Percentiles rank a stretch among this genome's conserved stretches.
Conservation (phyloP, 2,329 filamentous ascomycete genomes). For the Fusarium temperatum region DNA sequence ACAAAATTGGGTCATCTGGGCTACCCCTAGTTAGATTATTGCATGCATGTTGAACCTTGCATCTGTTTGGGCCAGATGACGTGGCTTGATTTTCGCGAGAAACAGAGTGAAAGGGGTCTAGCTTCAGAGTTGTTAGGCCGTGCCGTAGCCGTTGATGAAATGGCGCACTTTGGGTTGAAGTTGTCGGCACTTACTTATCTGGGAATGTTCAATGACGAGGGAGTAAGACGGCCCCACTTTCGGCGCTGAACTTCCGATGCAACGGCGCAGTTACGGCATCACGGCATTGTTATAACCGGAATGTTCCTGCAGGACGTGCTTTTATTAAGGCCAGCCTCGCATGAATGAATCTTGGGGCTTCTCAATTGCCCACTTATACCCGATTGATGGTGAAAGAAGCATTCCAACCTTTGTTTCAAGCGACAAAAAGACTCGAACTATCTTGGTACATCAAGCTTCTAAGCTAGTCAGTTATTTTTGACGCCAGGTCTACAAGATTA, state of each 20-base stretch:
- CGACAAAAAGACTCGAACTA: background rate
- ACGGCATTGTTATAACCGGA: background rate
- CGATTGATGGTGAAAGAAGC: background rate
- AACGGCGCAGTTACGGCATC: background rate
- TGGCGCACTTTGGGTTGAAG: background rate
- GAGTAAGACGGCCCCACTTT: background rate
- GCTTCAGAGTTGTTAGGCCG: background rate
- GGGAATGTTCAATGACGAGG: background rate
- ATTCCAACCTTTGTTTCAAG: too few relatives aligned
- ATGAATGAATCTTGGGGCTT: too few relatives aligned
- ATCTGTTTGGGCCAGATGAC: background rate
- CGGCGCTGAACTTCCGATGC: background rate
- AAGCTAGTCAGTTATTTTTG: background rate
- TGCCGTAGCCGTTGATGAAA: background rate
- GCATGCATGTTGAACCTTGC: background rate
- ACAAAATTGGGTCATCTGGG: background rate
- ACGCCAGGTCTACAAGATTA: too few relatives aligned
- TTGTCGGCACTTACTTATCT: background rate
- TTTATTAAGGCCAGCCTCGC: background rate
- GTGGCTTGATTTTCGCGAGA: background rate
- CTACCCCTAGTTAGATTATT: background rate
- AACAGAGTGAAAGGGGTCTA: background rate
- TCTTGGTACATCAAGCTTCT: rapidly evolving
- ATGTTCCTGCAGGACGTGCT: background rate
- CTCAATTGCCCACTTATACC: background rate